Conservation (phyloP, 2,329 filamentous ascomycete genomes). For the Colletotrichum sp. region DNA sequence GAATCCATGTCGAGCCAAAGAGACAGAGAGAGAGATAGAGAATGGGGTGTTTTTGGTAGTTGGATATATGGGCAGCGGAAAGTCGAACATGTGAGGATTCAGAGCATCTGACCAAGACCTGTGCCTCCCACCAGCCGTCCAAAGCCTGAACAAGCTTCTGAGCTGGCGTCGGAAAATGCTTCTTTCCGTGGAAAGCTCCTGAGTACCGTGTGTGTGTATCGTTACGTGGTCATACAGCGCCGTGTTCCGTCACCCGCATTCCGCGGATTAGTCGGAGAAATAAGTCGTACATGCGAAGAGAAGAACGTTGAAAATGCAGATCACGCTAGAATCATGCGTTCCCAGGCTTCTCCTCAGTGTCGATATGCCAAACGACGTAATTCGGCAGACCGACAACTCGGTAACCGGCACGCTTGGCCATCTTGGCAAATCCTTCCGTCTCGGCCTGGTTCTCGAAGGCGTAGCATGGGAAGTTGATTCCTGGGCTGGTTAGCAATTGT, state of each 20-base stretch:
- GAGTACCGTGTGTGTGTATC: conserved; percentile 15
- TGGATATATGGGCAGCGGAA: conserved; percentile 10
- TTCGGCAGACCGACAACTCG: conserved; percentile 92
- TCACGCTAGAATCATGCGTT: conserved; percentile 58
- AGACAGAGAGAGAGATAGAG: not conserved
- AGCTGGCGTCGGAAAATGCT: conserved; percentile 4
- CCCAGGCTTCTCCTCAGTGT: conserved; percentile 92
- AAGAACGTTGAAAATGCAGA: not conserved
- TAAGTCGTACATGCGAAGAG: conserved; percentile 22
- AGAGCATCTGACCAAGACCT: not conserved
- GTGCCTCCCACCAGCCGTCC: not conserved
- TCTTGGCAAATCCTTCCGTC: conserved; percentile 97
- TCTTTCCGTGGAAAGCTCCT: conserved; percentile 15
- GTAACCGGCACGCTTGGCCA: conserved; percentile 96
- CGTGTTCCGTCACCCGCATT: conserved; percentile 21
- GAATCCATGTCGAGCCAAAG: not conserved
- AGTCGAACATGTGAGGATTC: conserved; percentile 5
- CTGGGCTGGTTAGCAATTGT: conserved; percentile 45
- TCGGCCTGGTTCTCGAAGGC: conserved; percentile 99
- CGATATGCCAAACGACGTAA: conserved; percentile 98
- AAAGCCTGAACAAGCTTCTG: conserved; percentile 7
- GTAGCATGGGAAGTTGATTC: conserved; percentile 97
- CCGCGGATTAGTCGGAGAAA: conserved; percentile 18
- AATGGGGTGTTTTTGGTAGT: not conserved
- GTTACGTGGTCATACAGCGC: conserved; percentile 22